Base-by-base conservation (phyloP, 257 asterid species). In the Ehretia macrophylla region DNA sequence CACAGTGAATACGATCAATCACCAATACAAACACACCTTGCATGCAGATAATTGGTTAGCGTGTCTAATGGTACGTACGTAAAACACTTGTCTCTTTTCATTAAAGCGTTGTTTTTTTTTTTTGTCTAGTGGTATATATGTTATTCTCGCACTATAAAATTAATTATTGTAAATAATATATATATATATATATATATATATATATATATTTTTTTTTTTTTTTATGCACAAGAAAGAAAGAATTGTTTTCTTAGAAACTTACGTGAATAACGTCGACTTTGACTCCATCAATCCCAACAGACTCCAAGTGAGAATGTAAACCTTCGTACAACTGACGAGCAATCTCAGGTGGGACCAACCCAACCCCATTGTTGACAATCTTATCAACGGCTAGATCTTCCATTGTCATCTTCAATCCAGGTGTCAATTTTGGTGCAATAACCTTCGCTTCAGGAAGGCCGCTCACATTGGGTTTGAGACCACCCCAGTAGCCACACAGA, bases 401-500 rank as follows among this genome's bases (percentile, higher is more conserved):
- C 98, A 91, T 91, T 0, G 98, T 83, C 19, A 76, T 84, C 78
- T 83, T 19, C 19, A 88, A 77, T 56, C 96, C 98, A 20, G 98
- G 95, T 0, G 95, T 71, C 22, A 91, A 44, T 42, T 80, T 75
- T 56, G 98, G 98, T 42, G 56, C 61, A 17, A 88, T 72, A 10
- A 91, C 88, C 56, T 69, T 72, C 0, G 88, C 82, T 17, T 81
- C 69, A n/a, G 98, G 97, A 39, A 91, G 63, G 56, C 83, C 88
- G 10, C 69, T 22, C 1, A 52, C 70, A 8, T 68, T 68, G 59
- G 98, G 97, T 49, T 93, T 55, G 8, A 91, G 57, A 72, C 98
- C 98, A 17, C 98, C 98, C 98, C 97, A 91, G n/a, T 91, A 91
- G 14, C 96, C 98, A 50, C 96, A 88, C 17, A 91, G 48, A 0